Conservation (phyloP, 1,284 basidiomycete species). For the Irpex rosettiformis region DNA sequence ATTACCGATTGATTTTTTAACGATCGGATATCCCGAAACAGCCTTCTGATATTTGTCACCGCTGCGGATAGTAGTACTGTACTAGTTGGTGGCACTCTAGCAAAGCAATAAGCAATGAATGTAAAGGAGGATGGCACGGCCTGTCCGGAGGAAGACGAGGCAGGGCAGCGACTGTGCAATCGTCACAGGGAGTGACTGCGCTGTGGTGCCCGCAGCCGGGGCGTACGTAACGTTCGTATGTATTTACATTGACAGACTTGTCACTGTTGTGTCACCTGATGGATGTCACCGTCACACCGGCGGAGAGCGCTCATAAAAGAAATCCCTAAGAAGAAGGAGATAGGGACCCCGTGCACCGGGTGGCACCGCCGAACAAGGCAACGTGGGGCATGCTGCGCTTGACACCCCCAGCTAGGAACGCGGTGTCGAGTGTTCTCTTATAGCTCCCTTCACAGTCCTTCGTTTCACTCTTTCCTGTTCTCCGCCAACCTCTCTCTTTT, state of each 20-base stretch:
- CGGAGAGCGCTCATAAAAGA: neutral
- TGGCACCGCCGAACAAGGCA: conserved; percentile 11
- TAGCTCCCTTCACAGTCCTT: conserved; percentile 16
- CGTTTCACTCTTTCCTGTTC: conserved; percentile 20
- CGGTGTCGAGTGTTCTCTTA: conserved; percentile 6
- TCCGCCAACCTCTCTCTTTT: conserved; percentile 15
- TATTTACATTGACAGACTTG: too few species aligned
- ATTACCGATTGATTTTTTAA: neutral
- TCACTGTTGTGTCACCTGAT: neutral
- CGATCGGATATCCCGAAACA: neutral
- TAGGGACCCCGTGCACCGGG: neutral
- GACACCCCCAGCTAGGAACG: conserved; percentile 8
- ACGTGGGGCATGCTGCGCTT: conserved; percentile 12
- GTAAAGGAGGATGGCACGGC: neutral
- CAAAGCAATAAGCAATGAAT: too few species aligned
- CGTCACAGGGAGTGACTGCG: neutral
- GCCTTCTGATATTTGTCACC: neutral
- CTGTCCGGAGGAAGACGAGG: neutral
- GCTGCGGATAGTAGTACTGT: neutral
- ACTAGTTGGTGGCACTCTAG: neutral
- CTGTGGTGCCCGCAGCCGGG: neutral
- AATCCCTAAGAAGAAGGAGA: neutral
- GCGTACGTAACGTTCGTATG: neutral
- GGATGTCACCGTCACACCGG: neutral
- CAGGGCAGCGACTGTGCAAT: neutral